Conservation (phyloP, 2,329 filamentous ascomycete genomes). For the Scytalidium sp. region DNA sequence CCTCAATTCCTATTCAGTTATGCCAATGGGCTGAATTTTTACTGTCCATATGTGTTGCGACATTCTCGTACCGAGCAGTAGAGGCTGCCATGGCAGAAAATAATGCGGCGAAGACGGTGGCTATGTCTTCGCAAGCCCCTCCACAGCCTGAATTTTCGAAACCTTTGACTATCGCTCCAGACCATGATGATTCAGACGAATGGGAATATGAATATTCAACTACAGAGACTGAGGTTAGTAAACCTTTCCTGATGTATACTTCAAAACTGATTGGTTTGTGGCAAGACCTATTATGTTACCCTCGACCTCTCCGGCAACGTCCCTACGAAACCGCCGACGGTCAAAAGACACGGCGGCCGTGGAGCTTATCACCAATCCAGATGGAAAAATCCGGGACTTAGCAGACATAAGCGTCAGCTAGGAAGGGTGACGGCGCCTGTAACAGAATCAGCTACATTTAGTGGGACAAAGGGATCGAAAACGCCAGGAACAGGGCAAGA, state of each 20-base stretch:
- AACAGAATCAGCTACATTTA: slow-evolving; percentile 4
- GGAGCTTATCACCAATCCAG: slow-evolving; percentile 4
- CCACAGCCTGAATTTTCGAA: neutral
- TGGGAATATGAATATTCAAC: slow-evolving; percentile 68
- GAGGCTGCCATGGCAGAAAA: neutral
- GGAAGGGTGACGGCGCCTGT: neutral
- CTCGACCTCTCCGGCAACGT: slow-evolving; percentile 51
- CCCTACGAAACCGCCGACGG: slow-evolving; percentile 13
- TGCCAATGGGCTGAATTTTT: no score
- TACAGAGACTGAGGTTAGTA: slow-evolving; percentile 59
- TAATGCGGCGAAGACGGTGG: neutral
- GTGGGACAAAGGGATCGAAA: slow-evolving; percentile 12
- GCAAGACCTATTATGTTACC: slow-evolving; percentile 65
- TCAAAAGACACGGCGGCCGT: slow-evolving; percentile 2
- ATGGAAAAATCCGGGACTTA: slow-evolving; percentile 20
- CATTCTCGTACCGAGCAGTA: no score
- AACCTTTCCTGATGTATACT: neutral
- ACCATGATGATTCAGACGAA: slow-evolving; percentile 54
- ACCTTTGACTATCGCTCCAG: neutral
- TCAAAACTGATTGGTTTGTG: neutral
- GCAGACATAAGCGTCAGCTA: slow-evolving; percentile 10
- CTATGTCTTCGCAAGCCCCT: neutral
- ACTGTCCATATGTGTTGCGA: no score
- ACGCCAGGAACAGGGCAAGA: slow-evolving; percentile 3
- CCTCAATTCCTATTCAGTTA: no score